Percentiles rank a stretch among this genome's conserved stretches.
Evolutionary conservation across 805 yeast species (phyloP).

Genomic region (Cyberlindnera suaveolens): DNA sequence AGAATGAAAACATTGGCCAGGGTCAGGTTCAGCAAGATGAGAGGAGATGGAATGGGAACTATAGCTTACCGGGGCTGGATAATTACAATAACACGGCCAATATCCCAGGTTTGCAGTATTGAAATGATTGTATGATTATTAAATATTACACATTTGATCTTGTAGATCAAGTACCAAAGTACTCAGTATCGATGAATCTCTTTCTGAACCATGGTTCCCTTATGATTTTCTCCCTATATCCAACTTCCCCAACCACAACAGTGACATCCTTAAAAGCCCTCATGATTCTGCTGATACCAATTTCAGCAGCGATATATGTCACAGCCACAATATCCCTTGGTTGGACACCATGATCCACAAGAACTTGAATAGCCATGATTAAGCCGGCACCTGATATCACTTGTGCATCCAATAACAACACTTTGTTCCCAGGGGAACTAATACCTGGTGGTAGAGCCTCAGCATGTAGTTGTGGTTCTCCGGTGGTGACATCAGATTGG

Average conservation of each 20-base stretch:
- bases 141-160: not conserved
- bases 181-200: constrained; percentile 68
- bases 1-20: constrained; percentile 24
- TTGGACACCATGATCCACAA: constrained; percentile 71
- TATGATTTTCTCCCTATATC: constrained; percentile 41
- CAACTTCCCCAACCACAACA: constrained; percentile 63
- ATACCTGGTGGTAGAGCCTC: constrained; percentile 55
- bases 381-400: constrained; percentile 89
- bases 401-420: constrained; percentile 80
- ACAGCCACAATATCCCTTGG: constrained; percentile 61
- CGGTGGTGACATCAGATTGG: constrained; percentile 82
- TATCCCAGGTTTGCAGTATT: constrained; percentile 13
- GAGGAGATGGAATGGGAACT: not conserved
- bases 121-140: not conserved
- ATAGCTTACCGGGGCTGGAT: constrained; percentile 6
- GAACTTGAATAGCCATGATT: constrained; percentile 87
- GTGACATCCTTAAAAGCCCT: constrained; percentile 61
- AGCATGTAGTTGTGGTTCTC: constrained; percentile 91
- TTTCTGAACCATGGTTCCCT: constrained; percentile 54
- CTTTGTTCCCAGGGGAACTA: constrained; percentile 28
- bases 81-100: not conserved
- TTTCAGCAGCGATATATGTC: constrained; percentile 68
- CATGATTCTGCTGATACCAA: constrained; percentile 66
- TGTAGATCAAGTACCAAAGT: constrained; percentile 56
- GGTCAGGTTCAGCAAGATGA: not conserved